These are phyloP conservation scores for Spathaspora sp. DNA, from an alignment of 805 yeast species.

Conservation along the genomic window DNA sequence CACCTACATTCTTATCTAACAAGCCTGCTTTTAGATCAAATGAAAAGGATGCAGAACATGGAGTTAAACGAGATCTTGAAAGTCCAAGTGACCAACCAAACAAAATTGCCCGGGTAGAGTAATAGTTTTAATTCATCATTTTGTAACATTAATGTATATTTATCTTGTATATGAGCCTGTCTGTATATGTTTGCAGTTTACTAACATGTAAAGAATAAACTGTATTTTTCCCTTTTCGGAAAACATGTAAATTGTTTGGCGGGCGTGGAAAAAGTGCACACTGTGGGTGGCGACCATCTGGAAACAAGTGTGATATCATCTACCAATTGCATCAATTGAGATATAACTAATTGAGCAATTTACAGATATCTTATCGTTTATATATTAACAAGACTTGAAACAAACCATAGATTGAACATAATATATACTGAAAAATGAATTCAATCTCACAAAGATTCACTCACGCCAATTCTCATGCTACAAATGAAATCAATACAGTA, in stretches of 20 bases:
- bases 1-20: conserved; percentile 36
- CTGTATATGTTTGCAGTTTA: neutral
- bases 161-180: neutral
- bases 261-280: neutral
- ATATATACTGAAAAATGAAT: conserved; percentile 24
- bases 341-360: neutral
- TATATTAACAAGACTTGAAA: neutral
- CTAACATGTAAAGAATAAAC: neutral
- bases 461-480: conserved; percentile 24
- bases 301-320: neutral
- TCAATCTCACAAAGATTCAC: conserved; percentile 36
- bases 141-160: neutral
- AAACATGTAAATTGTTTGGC: neutral
- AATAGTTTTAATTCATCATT: conserved; percentile 1
- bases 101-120: conserved; percentile 6
- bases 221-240: neutral
- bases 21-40: conserved; percentile 18
- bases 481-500: conserved; percentile 27
- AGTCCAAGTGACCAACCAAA: conserved; percentile 4
- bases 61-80: conserved; percentile 9
- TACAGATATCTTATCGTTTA: neutral
- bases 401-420: too few relatives aligned
- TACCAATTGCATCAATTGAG: neutral
- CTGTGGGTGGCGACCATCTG: neutral
- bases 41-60: neutral